A percentile compares a stretch with the other conserved stretches of the same genome.
These are phyloP conservation scores for Saccharomycopsis sp. DNA, from an alignment of 805 yeast genomes.

Conservation along the genomic window DNA sequence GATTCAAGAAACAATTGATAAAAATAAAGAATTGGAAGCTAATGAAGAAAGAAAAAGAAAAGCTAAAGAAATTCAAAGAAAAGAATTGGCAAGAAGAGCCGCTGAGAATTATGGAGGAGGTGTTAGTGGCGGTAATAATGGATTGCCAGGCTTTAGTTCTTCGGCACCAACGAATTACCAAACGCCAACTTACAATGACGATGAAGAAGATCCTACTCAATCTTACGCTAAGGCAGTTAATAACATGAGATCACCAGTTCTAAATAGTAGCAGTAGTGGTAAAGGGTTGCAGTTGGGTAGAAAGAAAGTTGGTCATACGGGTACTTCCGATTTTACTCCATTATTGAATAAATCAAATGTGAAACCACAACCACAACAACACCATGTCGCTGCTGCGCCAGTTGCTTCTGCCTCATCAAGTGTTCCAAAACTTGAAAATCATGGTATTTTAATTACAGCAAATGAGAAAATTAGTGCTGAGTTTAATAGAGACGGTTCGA, in stretches of 20 bases:
- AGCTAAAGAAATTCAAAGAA: constrained; percentile 83
- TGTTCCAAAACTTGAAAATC: constrained; percentile 38
- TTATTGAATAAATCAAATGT: constrained; percentile 27
- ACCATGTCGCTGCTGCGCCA: constrained; percentile 19
- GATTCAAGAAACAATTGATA: constrained; percentile 95
- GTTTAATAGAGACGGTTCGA: constrained; percentile 76
- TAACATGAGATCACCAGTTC: constrained; percentile 25
- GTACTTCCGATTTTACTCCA: constrained; percentile 28
- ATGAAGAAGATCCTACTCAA: constrained; percentile 23
- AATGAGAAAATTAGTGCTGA: constrained; percentile 75
- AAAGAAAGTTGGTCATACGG: constrained; percentile 31
- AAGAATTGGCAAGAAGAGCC: constrained; percentile 60
- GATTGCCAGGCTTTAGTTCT: too few relatives aligned
- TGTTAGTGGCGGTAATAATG: constrained; percentile 25
- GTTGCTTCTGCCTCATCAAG: constrained; percentile 13
- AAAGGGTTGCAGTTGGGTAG: constrained; percentile 78
- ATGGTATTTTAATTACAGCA: constrained; percentile 72
- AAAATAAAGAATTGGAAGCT: constrained; percentile 95
- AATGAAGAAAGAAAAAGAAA: constrained; percentile 93
- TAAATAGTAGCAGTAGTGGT: constrained; percentile 50
- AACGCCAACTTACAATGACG: constrained; percentile 17
- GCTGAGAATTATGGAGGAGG: constrained; percentile 33
- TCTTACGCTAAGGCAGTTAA: constrained; percentile 22
- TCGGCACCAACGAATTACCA: constrained; percentile 14
- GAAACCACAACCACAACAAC: constrained; percentile 24